These are phyloP conservation scores for Paraphoma sp. DNA, from an alignment of 2,329 filamentous ascomycete genomes.

Conservation along the genomic window DNA sequence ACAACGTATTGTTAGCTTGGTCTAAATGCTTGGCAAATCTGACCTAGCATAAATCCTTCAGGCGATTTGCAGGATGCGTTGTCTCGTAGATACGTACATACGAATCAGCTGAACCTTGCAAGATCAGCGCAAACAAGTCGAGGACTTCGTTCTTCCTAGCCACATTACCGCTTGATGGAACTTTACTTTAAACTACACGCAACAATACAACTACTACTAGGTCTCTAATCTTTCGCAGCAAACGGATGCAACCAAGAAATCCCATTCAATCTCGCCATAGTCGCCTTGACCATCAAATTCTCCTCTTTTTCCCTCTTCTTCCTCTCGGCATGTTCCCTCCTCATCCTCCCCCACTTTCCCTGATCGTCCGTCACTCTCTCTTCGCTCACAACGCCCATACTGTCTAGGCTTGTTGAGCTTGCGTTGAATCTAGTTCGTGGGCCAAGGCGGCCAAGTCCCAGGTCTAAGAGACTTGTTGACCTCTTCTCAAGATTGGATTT, in stretches of 20 bases:
- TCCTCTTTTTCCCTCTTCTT: background rate
- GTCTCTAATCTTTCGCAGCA: background rate
- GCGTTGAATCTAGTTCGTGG: background rate
- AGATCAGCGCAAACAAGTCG: too few relatives aligned
- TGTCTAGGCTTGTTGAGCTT: background rate
- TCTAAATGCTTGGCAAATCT: too few relatives aligned
- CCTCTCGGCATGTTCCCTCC: background rate
- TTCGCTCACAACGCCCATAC: background rate
- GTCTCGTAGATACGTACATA: too few relatives aligned
- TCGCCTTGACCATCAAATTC: background rate
- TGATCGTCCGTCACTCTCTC: background rate
- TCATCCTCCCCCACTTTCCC: background rate
- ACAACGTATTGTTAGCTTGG: too few relatives aligned
- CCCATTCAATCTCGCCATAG: too few relatives aligned
- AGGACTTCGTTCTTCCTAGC: too few relatives aligned
- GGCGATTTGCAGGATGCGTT: too few relatives aligned
- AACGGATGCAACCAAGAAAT: background rate
- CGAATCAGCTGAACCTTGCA: too few relatives aligned
- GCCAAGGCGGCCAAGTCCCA: background rate
- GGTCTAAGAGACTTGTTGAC: background rate
- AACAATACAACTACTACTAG: too few relatives aligned
- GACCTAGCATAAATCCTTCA: too few relatives aligned
- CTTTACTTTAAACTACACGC: too few relatives aligned
- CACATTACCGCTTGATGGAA: too few relatives aligned
- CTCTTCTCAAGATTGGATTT: background rate